Evolutionary conservation across 495 filamentous ascomycete genomes (phyloP).

Genomic region (Collariella sp.): DNA sequence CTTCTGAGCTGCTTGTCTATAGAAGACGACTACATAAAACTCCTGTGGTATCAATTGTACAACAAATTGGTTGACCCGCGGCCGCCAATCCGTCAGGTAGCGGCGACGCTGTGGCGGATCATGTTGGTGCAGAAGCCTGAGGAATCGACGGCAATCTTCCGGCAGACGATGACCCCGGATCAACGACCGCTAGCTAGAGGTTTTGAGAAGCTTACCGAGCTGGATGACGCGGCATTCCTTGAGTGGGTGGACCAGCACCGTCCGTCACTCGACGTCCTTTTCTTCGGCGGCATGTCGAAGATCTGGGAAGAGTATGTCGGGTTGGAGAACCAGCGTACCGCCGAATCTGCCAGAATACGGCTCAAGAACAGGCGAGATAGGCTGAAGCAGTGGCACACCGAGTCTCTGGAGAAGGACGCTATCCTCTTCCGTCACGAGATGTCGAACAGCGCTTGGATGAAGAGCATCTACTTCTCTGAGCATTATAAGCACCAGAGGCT

Average conservation of each 20-base stretch:
- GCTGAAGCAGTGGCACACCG: slow-evolving; percentile 65
- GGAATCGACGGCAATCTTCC: slow-evolving; percentile 66
- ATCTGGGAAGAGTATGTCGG: slow-evolving; percentile 78
- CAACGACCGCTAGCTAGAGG: slow-evolving; percentile 64
- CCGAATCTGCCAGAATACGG: slow-evolving; percentile 60
- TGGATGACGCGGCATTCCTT: slow-evolving; percentile 81
- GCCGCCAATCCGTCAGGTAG: slow-evolving; percentile 58
- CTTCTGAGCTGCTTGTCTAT: slow-evolving; percentile 66
- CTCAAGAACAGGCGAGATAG: slow-evolving; percentile 69
- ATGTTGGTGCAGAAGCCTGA: slow-evolving; percentile 86
- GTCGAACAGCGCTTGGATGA: slow-evolving; percentile 80
- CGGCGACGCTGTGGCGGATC: slow-evolving; percentile 80
- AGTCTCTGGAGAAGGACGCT: slow-evolving; percentile 59
- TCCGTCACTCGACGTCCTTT: slow-evolving; percentile 69
- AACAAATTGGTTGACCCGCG: slow-evolving; percentile 62
- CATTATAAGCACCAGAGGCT: slow-evolving; percentile 81
- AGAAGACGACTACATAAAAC: slow-evolving; percentile 65
- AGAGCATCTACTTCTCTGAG: slow-evolving; percentile 87
- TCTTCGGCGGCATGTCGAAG: slow-evolving; percentile 68
- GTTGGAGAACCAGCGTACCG: slow-evolving; percentile 66
- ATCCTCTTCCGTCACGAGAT: slow-evolving; percentile 69
- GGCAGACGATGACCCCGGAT: slow-evolving; percentile 56
- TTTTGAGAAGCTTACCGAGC: slow-evolving; percentile 73
- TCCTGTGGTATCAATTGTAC: slow-evolving; percentile 88
- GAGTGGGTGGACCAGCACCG: slow-evolving; percentile 79